Conservation (phyloP, 345 rosid species). For the Conringia planisiliqua region DNA sequence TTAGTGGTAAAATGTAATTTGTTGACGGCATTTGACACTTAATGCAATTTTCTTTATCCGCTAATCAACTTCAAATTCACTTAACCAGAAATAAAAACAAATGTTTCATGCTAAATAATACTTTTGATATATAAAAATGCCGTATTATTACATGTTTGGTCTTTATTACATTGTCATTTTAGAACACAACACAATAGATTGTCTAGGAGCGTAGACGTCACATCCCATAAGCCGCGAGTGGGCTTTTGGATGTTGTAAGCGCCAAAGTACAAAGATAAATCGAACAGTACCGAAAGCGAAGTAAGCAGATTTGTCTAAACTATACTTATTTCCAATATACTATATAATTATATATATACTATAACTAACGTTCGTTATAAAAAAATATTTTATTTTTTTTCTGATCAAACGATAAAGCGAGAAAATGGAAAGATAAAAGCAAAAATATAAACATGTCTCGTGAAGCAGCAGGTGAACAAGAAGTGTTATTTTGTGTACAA, state of each 20-base stretch:
- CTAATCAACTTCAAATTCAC: not conserved
- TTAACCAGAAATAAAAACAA: not conserved
- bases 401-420: not conserved
- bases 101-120: not conserved
- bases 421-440: not conserved
- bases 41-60: not conserved
- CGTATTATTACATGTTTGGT: not conserved
- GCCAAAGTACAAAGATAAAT: slow-evolving; percentile 26
- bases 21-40: not conserved
- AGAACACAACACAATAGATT: not conserved
- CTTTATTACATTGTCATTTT: not conserved
- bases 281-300: slow-evolving; percentile 32
- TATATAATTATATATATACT: too few relatives aligned
- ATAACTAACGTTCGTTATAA: too few relatives aligned
- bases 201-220: slow-evolving; percentile 18
- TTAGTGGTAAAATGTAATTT: not conserved
- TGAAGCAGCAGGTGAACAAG: slow-evolving; percentile 31
- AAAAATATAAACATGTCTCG: slow-evolving; percentile 25
- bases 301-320: not conserved
- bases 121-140: not conserved
- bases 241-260: slow-evolving; percentile 2
- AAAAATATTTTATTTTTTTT: too few relatives aligned
- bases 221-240: slow-evolving; percentile 11
- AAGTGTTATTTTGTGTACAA: not conserved
- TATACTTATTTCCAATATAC: not conserved